phyloP scores from a whole-genome alignment of 257 asterid genomes.

The Paulownia fortunei region DNA sequence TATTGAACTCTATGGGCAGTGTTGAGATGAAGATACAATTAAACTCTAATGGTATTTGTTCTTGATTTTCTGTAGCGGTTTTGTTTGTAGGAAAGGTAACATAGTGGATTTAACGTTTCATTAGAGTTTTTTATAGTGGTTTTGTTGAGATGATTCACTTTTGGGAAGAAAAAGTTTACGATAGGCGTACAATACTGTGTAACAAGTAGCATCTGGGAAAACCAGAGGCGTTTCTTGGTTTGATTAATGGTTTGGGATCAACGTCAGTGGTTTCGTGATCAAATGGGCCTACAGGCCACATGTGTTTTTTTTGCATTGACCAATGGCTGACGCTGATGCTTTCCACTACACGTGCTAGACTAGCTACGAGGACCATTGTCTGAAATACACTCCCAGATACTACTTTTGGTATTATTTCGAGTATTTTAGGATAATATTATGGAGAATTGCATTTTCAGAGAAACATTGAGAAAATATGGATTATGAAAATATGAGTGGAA shows the following conservation, averaged over 20 bases:
- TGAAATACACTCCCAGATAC: background rate
- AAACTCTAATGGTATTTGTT: conserved; percentile 3
- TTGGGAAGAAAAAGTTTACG: background rate
- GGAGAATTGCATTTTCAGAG: no score
- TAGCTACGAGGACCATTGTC: background rate
- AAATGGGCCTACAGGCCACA: background rate
- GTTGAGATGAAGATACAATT: conserved; percentile 3
- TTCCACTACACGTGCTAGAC: background rate
- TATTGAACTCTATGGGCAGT: conserved; percentile 47
- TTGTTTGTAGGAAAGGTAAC: conserved; percentile 14
- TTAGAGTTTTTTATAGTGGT: background rate
- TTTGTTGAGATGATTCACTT: background rate
- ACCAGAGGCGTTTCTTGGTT: conserved; percentile 29
- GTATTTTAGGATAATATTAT: no score
- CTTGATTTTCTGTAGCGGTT: background rate
- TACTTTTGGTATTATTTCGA: background rate
- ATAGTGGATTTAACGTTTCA: background rate
- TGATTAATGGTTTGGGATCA: conserved; percentile 23
- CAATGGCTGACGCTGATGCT: background rate
- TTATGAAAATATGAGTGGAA: no score
- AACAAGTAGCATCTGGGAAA: background rate
- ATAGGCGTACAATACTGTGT: background rate
- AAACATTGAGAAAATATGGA: no score
- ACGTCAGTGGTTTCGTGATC: conserved; percentile 4
- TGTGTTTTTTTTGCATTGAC: background rate